Evolutionary conservation across 768 basidiomycete genomes (phyloP), one percentile per base, ranked within the genome.

Genomic region (Lactarius vividus): DNA sequence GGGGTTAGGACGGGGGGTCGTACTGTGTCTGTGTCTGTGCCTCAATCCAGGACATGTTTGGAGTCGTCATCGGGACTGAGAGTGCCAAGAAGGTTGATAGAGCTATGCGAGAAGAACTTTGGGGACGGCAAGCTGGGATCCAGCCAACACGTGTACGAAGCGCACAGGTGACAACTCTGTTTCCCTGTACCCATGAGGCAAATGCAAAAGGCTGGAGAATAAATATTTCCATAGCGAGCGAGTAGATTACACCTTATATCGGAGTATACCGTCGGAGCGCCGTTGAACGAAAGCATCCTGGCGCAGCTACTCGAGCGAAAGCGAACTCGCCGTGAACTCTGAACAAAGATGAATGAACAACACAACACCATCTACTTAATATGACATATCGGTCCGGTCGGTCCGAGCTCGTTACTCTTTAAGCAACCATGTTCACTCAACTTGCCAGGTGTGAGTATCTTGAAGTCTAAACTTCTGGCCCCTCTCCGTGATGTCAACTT

Each of bases 181-280:
- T n/a, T n/a, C n/a, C n/a, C n/a, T n/a, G n/a, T n/a, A n/a, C 49
- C 65, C 65, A 67, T 63, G 66, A 63, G 66, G 66, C 66, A 59
- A 54, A 7, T 16, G 49, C n/a, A 29, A 29, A 28, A 7, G 28
- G 59, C 35, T 39, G 20, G 18, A 53, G 16, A 16, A 18, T 42
- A 53, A 28, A 56, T 31, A 57, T 20, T 46, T 33, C 16, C 54
- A 59, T 57, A n/a, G 23, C 3, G 18, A 18, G 26, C 10, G 26
- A 37, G 35, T 37, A 37, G 35, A 37, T 37, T 37, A 13, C 35
- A 37, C 35, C 54, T 13, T 3, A 42, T 54, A 55, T 28, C 53
- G 6, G 58, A 59, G 44, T 18, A 53, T 46, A 53, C n/a, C 39
- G 53, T 29, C 31, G 29, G 8, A 33, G 46, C 33, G 29, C 35